Base-by-base conservation (phyloP, 2,329 filamentous ascomycete genomes). In the Cytospora paraplurivora region DNA sequence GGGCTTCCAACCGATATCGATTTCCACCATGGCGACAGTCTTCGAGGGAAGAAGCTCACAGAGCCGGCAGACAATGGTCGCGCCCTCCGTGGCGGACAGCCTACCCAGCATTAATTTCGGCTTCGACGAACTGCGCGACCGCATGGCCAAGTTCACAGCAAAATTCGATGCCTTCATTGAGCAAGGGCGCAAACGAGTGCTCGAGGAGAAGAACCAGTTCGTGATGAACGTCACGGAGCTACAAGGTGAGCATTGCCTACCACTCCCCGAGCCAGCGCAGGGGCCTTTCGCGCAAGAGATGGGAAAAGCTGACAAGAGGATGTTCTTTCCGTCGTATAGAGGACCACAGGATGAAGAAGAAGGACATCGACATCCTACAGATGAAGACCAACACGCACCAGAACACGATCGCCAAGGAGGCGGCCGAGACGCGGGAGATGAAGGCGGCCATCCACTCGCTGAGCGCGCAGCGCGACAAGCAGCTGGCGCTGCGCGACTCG, bases 101-200 rank as follows among this genome's bases (percentile, higher is more conserved):
- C 86, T 99, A 10, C 95, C 95, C 41, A 91, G 85, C 74, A 91
- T 96, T 76, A 93, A 97, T 77, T 98, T 99, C 76, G 93, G 93
- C 64, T 98, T 98, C 76, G 93, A 98, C 71, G 92, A 97, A 70
- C 79, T 99, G 73, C 93, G 94, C 77, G 92, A 94, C 72, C 91
- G 93, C 77, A 98, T 99, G 95, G 85, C 89, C 60, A 92, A 91
- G 67, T 99, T 99, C 75, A 97, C 91, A 0, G 84, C 87, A 10
- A 90, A 87, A 70, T 99, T 99, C 71, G 95, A 99, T 74, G 88
- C 88, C 0, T 98, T 97, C 71, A 97, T 99, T 67, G 94, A 97
- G 72, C 88, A 91, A 68, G 93, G 93, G 0, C 85, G 94, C 56
- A 96, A 96, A 76, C 87, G 91, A 59, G 92, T 98, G 0, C 76